Conservation (phyloP, 768 basidiomycete species). For the Lenzites betulinus region DNA sequence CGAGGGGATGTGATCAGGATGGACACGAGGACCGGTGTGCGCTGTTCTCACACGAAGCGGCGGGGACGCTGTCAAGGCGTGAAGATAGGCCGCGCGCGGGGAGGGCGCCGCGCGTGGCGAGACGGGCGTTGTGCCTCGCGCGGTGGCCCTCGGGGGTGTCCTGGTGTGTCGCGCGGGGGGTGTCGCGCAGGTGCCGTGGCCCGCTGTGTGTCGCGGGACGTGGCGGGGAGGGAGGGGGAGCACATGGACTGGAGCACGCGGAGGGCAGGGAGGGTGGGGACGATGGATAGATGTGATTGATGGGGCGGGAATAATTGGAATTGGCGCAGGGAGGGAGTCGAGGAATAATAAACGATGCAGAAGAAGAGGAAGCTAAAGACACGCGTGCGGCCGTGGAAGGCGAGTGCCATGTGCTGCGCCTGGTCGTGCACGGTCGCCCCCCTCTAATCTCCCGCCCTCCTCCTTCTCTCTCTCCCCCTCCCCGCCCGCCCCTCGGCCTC, state of each 20-base stretch:
- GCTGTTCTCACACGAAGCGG: conserved; percentile 17
- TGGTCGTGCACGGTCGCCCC: conserved; percentile 10
- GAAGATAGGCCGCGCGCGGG: conserved; percentile 11
- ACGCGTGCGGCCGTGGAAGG: conserved; percentile 25
- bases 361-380: conserved; percentile 18
- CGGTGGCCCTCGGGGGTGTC: neutral
- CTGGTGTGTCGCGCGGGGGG: neutral
- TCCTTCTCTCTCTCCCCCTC: conserved; percentile 17
- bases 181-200: neutral
- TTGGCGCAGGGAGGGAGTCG: neutral
- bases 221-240: neutral
- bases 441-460: conserved; percentile 20
- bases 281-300: conserved; percentile 15
- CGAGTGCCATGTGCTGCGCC: conserved; percentile 25
- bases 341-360: conserved; percentile 15
- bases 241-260: conserved; percentile 19
- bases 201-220: neutral
- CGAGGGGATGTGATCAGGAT: conserved; percentile 14
- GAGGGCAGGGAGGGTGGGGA: neutral
- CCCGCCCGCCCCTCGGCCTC: conserved; percentile 16
- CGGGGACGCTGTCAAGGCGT: conserved; percentile 5
- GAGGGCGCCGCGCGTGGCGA: no score
- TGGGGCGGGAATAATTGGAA: conserved; percentile 8
- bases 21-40: conserved; percentile 7
- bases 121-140: neutral